Percentiles rank a stretch among this genome's conserved stretches.
These are phyloP conservation scores for Ammopiptanthus mongolicus DNA, from an alignment of 306 rosid genomes.

Conservation along the genomic window DNA sequence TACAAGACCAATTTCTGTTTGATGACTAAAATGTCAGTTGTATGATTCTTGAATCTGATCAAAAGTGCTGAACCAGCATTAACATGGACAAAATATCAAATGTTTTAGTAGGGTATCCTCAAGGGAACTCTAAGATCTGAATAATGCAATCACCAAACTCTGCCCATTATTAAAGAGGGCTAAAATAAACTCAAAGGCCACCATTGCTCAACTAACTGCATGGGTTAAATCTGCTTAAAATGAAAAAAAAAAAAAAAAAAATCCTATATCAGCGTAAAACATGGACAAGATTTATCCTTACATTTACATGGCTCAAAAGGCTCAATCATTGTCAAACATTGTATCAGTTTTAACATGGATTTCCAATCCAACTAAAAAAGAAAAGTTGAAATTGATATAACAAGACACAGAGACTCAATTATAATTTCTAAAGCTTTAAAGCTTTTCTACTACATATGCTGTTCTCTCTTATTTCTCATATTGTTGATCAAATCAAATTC, in stretches of 20 bases:
- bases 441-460: background rate
- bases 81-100: background rate
- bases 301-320: background rate
- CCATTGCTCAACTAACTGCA: background rate
- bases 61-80: background rate
- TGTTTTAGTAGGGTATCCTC: background rate
- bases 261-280: background rate
- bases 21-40: background rate
- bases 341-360: background rate
- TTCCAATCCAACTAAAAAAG: background rate
- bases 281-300: background rate
- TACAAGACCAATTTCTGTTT: background rate
- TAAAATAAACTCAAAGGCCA: background rate
- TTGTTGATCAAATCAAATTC: slow-evolving; percentile 2
- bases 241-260: too few species aligned
- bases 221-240: background rate
- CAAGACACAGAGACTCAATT: background rate
- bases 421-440: background rate
- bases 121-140: background rate
- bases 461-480: background rate
- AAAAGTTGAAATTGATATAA: background rate
- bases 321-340: background rate
- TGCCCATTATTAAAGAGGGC: background rate
- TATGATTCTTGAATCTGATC: background rate
- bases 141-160: background rate